Conservation (phyloP, 441 rosid genomes). For the Erysimum cheiri region DNA sequence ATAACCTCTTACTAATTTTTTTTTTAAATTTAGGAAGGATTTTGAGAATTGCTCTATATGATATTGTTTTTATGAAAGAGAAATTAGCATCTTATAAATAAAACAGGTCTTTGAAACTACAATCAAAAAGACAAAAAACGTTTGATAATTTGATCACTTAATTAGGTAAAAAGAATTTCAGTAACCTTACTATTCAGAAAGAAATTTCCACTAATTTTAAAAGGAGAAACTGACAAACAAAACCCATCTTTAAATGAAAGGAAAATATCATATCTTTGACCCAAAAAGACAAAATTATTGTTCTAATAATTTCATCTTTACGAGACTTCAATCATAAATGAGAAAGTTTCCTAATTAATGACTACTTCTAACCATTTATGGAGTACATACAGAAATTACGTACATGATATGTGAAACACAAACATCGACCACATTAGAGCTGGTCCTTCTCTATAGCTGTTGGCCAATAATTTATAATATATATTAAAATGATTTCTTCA, state of each 20-base stretch:
- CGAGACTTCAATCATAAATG: neutral
- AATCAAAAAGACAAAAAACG: neutral
- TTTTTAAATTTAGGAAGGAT: no score
- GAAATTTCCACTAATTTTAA: slow-evolving; percentile 33
- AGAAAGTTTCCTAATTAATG: slow-evolving; percentile 4
- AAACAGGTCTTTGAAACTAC: neutral
- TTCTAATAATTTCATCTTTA: slow-evolving; percentile 32
- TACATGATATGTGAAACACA: neutral
- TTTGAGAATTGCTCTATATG: neutral
- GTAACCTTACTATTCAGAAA: slow-evolving; percentile 24
- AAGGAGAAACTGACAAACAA: slow-evolving; percentile 35
- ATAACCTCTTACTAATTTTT: no score
- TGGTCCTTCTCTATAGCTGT: neutral
- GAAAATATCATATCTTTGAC: slow-evolving; percentile 40
- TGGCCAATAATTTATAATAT: slow-evolving; percentile 3
- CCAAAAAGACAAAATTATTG: slow-evolving; percentile 34
- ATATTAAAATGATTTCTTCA: slow-evolving; percentile 15
- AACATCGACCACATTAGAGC: neutral
- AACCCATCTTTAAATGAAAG: slow-evolving; percentile 17
- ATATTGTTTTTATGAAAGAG: neutral
- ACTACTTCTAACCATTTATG: slow-evolving; percentile 7
- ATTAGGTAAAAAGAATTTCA: slow-evolving; percentile 19
- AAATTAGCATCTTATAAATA: neutral
- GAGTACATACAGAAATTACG: neutral
- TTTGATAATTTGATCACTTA: slow-evolving; percentile 18